Evolutionary conservation across 306 rosid genomes (phyloP), one percentile per base, ranked within the genome.

Genomic region (Cucurbita argyrosperma): DNA sequence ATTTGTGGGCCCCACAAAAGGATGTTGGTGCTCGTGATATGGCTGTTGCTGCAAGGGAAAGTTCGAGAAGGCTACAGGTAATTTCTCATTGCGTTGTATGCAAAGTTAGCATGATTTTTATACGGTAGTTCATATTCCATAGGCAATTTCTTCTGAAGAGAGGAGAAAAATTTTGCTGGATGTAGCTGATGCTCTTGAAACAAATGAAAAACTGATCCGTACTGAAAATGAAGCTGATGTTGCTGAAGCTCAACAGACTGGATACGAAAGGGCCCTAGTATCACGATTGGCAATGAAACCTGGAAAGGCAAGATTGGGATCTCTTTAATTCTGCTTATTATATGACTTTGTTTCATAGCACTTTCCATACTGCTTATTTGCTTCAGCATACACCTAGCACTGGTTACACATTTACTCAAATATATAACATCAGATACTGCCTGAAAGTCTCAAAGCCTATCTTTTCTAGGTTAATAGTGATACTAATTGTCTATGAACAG

Each of bases 31-130:
- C 91, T 14, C 89, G 91, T 18, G 92, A 85, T 58, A 94, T 94
- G 97, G 99, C 99, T 84, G 86, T 91, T 84, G 88, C 99, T 72
- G 96, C 99, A 52, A 87, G 96, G 87, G 97, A 89, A 83, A 86
- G 97, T 85, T 94, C 99, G 72, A 91, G 96, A 82, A 83, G 83
- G 75, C 96, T 94, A 79, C 99, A 91, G 97, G 99, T 92, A 68
- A 76, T 47, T 19, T 74, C 75, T 72, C 18, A 65, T 58, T 75
- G 76, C 53, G 64, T 75, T 19, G n/a, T 60, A 72, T 19, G 21
- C 62, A 68, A 76, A 45, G 74, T 76, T 47, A 71, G 71, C 80
- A 55, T 77, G 61, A 62, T 79, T 47, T 76, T 72, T 42, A 75
- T 69, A 57, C 71, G 50, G 50, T 63, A 38, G 75, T 38, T 23